Base-by-base conservation (phyloP, 2,329 filamentous ascomycete species). In the Colletotrichum paranaense region DNA sequence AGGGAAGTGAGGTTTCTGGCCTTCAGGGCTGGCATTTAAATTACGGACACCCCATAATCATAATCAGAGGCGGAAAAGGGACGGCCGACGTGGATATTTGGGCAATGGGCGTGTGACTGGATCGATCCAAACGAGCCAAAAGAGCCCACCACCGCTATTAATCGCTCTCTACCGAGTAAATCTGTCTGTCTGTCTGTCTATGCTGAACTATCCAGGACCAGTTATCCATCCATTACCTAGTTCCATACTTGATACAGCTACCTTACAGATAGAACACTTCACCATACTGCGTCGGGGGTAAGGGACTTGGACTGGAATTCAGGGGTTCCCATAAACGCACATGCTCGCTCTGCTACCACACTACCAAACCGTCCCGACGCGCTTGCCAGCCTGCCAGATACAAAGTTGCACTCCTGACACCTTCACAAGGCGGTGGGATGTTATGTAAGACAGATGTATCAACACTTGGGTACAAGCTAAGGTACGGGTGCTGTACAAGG, bases 1-100 rank as follows among this genome's bases (percentile, higher is more conserved):
- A 42, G 38, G 38, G 38, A 42, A 42, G 38, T 42, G 67, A 73
- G 67, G 70, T 70, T 70, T 60, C 67, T 73, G 60, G 24, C 46
- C 66, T 49, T 73, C 70, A 73, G 70, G 70, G 70, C 67, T 64
- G 56, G 70, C 70, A 73, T 73, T 73, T 70, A 73, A 73, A 73
- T 73, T 73, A 70, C 69, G 67, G 67, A 59, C 67, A 73, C 70
- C 69, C 70, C 67, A 73, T 73, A 64, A 72, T 70, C 58, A 66
- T 66, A 73, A 73, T 57, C 55, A 59, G 55, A 73, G 26, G 14
- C 14, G 46, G 30, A 55, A 64, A 24, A 46, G 66, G 66, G 42
- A 49, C 42, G 42, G 42, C 42, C 42, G 42, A 49, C 42, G 42
- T 49, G 42, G 42, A 49, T 49, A 49, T 49, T 49, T 49, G 42